Evolutionary conservation across 1,139 yeast species (phyloP).

Genomic region (Blastobotrys apis): DNA sequence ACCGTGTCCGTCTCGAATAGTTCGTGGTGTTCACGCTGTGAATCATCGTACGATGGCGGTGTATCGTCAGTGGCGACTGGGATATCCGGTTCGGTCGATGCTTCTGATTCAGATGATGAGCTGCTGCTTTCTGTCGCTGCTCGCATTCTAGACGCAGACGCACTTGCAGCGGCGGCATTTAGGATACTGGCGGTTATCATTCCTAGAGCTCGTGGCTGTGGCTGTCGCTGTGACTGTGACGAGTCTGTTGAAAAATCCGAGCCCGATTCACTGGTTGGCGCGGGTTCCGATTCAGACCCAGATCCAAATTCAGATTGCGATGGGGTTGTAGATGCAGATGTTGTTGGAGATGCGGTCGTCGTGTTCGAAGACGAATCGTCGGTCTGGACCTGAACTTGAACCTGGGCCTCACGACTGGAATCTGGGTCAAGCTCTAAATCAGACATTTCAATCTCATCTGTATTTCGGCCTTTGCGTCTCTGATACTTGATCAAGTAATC

Average conservation of each 20-base stretch:
- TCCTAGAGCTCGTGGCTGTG: too few relatives aligned
- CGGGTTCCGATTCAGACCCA: not conserved
- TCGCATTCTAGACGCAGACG: slow-evolving; percentile 6
- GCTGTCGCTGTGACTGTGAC: not conserved
- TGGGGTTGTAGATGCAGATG: not conserved
- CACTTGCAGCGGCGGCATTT: slow-evolving; percentile 15
- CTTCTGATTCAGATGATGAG: not conserved
- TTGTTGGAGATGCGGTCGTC: not conserved
- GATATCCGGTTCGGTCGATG: not conserved
- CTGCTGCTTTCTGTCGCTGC: not conserved
- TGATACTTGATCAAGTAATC: slow-evolving; percentile 11
- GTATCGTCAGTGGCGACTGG: not conserved
- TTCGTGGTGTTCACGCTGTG: slow-evolving; percentile 19
- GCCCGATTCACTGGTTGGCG: not conserved
- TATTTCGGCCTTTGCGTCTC: not conserved
- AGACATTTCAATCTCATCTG: slow-evolving; percentile 1
- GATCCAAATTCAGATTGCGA: not conserved
- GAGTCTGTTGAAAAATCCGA: not conserved
- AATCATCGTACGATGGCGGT: slow-evolving; percentile 17
- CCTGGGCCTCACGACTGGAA: not conserved
- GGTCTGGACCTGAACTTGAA: not conserved
- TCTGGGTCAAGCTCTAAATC: slow-evolving; percentile 1
- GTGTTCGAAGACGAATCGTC: not conserved
- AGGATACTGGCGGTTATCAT: slow-evolving; percentile 17
- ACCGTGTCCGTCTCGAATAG: slow-evolving; percentile 14